These are phyloP conservation scores for Talaromyces rugulosus DNA, from an alignment of 2,329 filamentous ascomycete genomes.

Conservation along the genomic window DNA sequence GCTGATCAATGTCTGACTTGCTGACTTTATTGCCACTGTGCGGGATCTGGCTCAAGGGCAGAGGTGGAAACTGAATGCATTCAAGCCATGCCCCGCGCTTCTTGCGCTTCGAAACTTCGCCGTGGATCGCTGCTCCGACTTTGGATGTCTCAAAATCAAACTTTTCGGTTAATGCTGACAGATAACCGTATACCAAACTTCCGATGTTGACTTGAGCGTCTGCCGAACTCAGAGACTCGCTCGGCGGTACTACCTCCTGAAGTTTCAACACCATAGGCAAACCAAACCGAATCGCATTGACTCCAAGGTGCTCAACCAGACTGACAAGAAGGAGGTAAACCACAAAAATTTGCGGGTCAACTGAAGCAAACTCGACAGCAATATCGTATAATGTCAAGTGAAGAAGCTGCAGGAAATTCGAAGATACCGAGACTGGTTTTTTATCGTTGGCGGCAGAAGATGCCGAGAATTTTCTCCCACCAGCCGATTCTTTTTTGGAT, in stretches of 20 bases:
- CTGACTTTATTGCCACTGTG: conserved; percentile 35
- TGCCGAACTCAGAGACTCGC: conserved; percentile 37
- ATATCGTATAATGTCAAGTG: conserved; percentile 90
- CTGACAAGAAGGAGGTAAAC: conserved; percentile 72
- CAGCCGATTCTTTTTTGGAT: conserved; percentile 40
- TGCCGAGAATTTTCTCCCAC: conserved; percentile 52
- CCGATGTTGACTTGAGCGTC: conserved; percentile 73
- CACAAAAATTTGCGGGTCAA: conserved; percentile 69
- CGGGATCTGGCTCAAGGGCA: conserved; percentile 59
- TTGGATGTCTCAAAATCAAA: conserved; percentile 70
- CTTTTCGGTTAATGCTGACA: conserved; percentile 72
- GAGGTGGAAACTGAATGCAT: conserved; percentile 66
- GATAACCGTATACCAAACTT: conserved; percentile 82
- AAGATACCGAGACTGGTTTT: conserved; percentile 48
- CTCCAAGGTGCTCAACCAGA: conserved; percentile 70
- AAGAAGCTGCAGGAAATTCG: conserved; percentile 75
- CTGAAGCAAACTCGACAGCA: conserved; percentile 67
- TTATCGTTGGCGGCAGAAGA: conserved; percentile 65
- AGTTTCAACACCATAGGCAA: conserved; percentile 85
- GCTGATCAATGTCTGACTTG: conserved; percentile 51
- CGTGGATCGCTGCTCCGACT: conserved; percentile 66
- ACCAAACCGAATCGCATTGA: conserved; percentile 74
- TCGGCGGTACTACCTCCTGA: conserved; percentile 68
- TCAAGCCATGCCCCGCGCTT: conserved; percentile 76
- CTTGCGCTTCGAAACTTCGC: conserved; percentile 71